Conservation (phyloP, 129 eudicot species). For the Smallanthus sonchifolius region DNA sequence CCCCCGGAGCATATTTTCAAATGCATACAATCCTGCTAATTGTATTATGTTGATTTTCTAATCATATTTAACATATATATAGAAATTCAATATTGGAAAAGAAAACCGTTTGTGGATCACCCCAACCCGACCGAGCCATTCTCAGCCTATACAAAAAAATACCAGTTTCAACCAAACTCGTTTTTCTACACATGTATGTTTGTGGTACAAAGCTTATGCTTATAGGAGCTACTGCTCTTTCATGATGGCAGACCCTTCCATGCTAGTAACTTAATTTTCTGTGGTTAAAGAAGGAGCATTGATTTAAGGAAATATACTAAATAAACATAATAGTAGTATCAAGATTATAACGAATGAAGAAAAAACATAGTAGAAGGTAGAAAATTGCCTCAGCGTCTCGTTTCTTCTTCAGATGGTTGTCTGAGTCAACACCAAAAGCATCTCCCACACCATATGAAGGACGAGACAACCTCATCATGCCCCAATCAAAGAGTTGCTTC, state of each 20-base stretch:
- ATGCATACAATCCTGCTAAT: neutral
- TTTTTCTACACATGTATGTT: neutral
- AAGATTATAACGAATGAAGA: neutral
- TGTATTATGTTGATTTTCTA: neutral
- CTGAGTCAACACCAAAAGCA: slow-evolving; percentile 74
- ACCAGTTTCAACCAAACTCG: neutral
- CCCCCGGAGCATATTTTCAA: neutral
- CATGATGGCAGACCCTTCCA: neutral
- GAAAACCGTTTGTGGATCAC: neutral
- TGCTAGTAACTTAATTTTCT: neutral
- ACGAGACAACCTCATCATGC: slow-evolving; percentile 72
- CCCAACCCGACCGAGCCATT: neutral
- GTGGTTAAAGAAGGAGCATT: neutral
- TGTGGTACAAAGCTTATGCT: neutral
- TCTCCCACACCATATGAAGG: slow-evolving; percentile 85
- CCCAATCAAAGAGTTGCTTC: slow-evolving; percentile 94
- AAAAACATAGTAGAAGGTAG: slow-evolving; percentile 6
- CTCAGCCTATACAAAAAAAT: neutral
- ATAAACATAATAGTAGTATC: neutral
- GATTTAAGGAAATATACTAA: neutral
- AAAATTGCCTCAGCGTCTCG: slow-evolving; percentile 76
- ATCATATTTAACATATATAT: neutral
- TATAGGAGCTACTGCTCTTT: neutral
- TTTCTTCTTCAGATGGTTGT: slow-evolving; percentile 79
- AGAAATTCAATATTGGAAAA: neutral